phyloP scores from a whole-genome alignment of 2,329 filamentous ascomycete genomes.

The Phoma sp. region DNA sequence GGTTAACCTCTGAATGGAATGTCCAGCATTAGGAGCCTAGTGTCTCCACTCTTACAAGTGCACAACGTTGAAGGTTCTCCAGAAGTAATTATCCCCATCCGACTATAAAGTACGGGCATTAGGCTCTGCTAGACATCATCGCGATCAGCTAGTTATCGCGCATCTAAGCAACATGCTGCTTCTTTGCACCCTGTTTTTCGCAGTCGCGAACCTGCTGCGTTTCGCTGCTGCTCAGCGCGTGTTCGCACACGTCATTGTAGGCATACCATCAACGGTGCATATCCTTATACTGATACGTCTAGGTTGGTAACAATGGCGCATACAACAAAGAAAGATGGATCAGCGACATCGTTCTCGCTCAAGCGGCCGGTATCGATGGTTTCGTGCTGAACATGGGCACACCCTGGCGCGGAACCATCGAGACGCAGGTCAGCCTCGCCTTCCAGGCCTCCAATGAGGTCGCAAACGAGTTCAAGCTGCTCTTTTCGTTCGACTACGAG shows the following conservation, averaged over 20 bases:
- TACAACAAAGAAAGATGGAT: constrained; percentile 37
- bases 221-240: constrained; percentile 16
- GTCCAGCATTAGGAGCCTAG: too few species aligned
- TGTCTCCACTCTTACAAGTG: too few species aligned
- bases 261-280: constrained; percentile 6
- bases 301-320: constrained; percentile 15
- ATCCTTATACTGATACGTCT: not conserved
- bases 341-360: constrained; percentile 20
- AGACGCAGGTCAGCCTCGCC: constrained; percentile 20
- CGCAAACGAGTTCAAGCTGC: constrained; percentile 35
- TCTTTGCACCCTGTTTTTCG: not conserved
- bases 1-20: too few species aligned
- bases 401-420: constrained; percentile 19
- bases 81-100: too few species aligned
- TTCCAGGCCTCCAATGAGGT: constrained; percentile 30
- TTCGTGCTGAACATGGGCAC: constrained; percentile 43
- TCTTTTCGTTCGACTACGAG: constrained; percentile 36
- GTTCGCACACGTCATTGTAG: constrained; percentile 39
- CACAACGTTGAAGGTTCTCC: too few species aligned
- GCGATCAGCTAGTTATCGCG: not conserved
- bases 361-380: constrained; percentile 41
- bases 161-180: not conserved
- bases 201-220: constrained; percentile 1
- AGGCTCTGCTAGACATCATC: too few species aligned
- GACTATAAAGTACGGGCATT: too few species aligned